Base-by-base conservation (phyloP, 352 stramenopile genomes). In the Elongisporangium undulatum region DNA sequence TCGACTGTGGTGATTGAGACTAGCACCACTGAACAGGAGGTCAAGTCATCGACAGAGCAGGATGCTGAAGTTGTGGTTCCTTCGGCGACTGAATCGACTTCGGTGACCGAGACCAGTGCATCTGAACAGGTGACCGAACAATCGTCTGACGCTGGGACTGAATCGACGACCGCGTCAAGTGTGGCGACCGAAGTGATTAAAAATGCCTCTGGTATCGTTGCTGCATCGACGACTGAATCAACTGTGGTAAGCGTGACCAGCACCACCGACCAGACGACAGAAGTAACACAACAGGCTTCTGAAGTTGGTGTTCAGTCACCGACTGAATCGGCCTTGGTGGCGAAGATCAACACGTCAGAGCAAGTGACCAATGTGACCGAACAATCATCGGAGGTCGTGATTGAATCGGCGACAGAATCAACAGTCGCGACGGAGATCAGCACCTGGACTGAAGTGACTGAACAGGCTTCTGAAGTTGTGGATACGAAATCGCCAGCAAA, bases 71-170 rank as follows among this genome's bases (percentile, higher is more conserved):
- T 39, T 39, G 29, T 39, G 29, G 29, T 10, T 39, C 29, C 5
- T 3, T 39, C 6, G 6, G 10, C 29, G 29, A 15, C 10, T 13
- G 29, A 39, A 15, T 13, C 29, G 29, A 39, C 29, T 39, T 39
- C 29, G 29, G 29, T 13, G 29, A 39, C 10, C 3, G 29, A 39
- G 29, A 39, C 29, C 29, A 13, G 70, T 53, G 57, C 56, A 22
- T 74, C 69, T 39, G 58, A 64, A n/a, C 72, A 75, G 55, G 72
- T 67, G 50, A 75, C 70, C 16, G 16, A n/a, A 17, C 52, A 56
- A 34, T n/a, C 45, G 16, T 66, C 23, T 26, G 24, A 29, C 2
- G 19, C 9, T 4, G 49, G 6, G 19, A 23, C 4, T 23, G 23
- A 23, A 21, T 29, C 49, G 12, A 2, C 9, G 17, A 23, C 16